Evolutionary conservation across 1,139 yeast species (phyloP).

Genomic region (Lodderomyces orthopsilosis): DNA sequence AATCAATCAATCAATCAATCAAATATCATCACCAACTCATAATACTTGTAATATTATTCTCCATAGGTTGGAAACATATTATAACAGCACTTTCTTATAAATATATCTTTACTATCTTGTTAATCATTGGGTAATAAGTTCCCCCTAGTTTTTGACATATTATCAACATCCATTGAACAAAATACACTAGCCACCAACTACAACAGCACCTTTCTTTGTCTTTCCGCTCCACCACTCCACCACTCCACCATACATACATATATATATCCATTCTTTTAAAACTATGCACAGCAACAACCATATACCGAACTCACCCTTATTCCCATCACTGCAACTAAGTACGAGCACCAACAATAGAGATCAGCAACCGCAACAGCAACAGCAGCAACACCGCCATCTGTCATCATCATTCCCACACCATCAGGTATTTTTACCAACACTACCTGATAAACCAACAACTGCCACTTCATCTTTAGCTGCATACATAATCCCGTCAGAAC

Average conservation of each 20-base stretch:
- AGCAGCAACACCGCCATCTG: slow-evolving; percentile 2
- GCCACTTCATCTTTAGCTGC: slow-evolving; percentile 49
- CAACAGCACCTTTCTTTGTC: neutral
- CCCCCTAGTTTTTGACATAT: too few relatives aligned
- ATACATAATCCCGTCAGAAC: slow-evolving; percentile 71
- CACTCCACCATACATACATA: too few relatives aligned
- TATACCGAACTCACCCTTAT: slow-evolving; percentile 14
- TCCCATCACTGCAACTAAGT: slow-evolving; percentile 14
- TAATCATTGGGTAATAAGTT: too few relatives aligned
- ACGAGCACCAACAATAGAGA: slow-evolving; percentile 4
- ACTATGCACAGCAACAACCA: slow-evolving; percentile 22
- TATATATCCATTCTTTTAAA: slow-evolving; percentile 56
- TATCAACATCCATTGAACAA: too few relatives aligned
- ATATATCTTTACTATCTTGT: too few relatives aligned
- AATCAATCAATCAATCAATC: too few relatives aligned
- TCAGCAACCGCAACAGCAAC: slow-evolving; percentile 8
- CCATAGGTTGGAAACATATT: too few relatives aligned
- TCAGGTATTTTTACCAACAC: slow-evolving; percentile 30
- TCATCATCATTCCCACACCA: slow-evolving; percentile 25
- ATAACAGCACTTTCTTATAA: too few relatives aligned
- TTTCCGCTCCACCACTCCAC: neutral
- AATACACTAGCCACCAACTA: neutral
- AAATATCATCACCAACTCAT: too few relatives aligned
- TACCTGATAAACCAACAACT: slow-evolving; percentile 49
- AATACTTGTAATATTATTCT: too few relatives aligned